Evolutionary conservation across 1,139 yeast genomes (phyloP), one percentile per base, ranked within the genome.

Genomic region (Schwanniomyces etchellsii): DNA sequence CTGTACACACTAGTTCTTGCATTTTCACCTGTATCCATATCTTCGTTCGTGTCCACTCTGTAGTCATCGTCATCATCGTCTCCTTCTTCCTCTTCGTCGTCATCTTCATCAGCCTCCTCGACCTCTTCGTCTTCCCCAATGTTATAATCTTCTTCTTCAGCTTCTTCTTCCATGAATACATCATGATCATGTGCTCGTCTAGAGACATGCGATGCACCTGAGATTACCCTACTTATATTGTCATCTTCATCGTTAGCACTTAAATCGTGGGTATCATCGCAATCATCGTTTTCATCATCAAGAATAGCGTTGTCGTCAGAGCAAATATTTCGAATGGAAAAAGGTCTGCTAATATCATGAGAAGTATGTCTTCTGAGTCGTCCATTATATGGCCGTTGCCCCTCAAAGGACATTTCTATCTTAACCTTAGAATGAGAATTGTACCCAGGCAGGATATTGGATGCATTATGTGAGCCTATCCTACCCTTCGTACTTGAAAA

Each of bases 1-100:
- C 57, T 64, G 40, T 68, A 64, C 28, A 54, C 38, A 31, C 59
- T 39, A 34, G 44, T 52, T 18, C 48, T 42, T 2, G 53, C 43
- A 23, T 50, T 62, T 7, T 54, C 57, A 6, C 49, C 52, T 28
- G 45, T 53, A 30, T 42, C 39, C 38, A 45, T 43, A 23, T 45
- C 55, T 5, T 25, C 20, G 26, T 45, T 47, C 27, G 45, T 40
- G 31, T 51, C 55, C 12, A 47, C 51, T 29, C 49, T 52, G n/a
- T 7, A 10, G 47, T 41, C 50, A 29, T 53, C 57, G n/a, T 48
- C 54, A 14, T 48, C 51, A 15, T 48, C 56, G 7, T 44, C 48
- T 9, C 37, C 42, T 3, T 45, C 36, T 12, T 48, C 50, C 14
- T 43, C 42, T 23, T 43, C 49, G 29, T 40, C 43, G 11, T 40